Evolutionary conservation across 306 rosid genomes (phyloP).

Genomic region (Gastrolobium villosum): DNA sequence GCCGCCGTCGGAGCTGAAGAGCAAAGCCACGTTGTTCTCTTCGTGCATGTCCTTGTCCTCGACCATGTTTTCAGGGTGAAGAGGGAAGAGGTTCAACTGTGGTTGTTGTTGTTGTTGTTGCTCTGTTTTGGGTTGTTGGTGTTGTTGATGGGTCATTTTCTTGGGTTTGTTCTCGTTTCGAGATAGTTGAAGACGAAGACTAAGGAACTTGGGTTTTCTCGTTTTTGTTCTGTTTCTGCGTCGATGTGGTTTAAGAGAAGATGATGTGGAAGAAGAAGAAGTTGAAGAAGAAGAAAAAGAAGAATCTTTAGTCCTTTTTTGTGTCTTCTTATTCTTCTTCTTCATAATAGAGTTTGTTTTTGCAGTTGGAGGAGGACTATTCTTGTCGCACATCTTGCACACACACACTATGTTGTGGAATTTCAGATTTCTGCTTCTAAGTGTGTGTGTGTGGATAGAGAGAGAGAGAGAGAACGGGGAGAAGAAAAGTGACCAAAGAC

Average conservation of each 20-base stretch:
- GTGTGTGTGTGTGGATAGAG: background rate
- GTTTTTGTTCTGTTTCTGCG: constrained; percentile 64
- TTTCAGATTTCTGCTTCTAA: too few relatives aligned
- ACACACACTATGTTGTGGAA: background rate
- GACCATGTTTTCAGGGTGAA: constrained; percentile 64
- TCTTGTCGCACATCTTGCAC: constrained; percentile 66
- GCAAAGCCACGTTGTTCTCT: constrained; percentile 67
- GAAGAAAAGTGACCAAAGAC: constrained; percentile 41
- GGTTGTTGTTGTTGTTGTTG: constrained; percentile 24
- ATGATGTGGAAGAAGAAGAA: constrained; percentile 34
- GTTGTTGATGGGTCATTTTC: constrained; percentile 1
- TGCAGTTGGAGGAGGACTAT: constrained; percentile 31
- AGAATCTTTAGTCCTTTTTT: background rate
- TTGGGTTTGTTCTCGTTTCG: constrained; percentile 6
- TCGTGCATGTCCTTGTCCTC: constrained; percentile 61
- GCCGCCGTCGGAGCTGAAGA: constrained; percentile 66
- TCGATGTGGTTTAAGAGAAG: constrained; percentile 45
- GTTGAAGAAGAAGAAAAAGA: background rate
- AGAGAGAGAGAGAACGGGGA: background rate
- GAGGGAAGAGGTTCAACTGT: constrained; percentile 66
- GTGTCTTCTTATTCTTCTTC: background rate
- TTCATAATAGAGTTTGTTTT: constrained; percentile 16
- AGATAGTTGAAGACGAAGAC: constrained; percentile 63
- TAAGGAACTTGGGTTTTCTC: constrained; percentile 76
- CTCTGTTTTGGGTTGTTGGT: background rate